Percentiles rank a stretch among this genome's conserved stretches.
These are phyloP conservation scores for Daldinia sp. DNA, from an alignment of 2,329 filamentous ascomycete species.

Conservation along the genomic window DNA sequence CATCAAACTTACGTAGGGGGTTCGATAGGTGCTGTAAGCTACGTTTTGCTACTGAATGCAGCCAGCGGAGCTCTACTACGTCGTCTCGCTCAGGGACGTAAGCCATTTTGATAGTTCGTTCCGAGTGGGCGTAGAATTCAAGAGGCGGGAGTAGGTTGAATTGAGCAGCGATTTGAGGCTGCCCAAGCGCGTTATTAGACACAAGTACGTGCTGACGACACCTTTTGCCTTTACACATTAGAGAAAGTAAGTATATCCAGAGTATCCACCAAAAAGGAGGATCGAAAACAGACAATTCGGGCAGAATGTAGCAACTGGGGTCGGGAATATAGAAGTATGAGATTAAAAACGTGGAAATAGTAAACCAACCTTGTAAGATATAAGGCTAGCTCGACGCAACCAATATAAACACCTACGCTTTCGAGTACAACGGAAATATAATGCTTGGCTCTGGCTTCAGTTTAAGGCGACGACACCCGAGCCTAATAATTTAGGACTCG, in stretches of 20 bases:
- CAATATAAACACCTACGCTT: neutral
- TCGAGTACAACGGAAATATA: neutral
- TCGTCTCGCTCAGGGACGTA: conserved; percentile 1
- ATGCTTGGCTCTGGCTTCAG: neutral
- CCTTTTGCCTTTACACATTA: neutral
- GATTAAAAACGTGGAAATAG: neutral
- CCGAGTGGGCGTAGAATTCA: neutral
- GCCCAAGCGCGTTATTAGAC: neutral
- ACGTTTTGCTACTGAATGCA: conserved; percentile 13
- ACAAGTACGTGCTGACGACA: neutral
- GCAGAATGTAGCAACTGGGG: neutral
- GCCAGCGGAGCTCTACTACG: conserved; percentile 12
- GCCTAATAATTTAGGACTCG: neutral
- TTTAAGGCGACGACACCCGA: neutral
- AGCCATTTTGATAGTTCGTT: conserved; percentile 8
- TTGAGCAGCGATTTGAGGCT: neutral
- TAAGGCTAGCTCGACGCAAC: neutral
- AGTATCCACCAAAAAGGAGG: neutral
- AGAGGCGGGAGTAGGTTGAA: neutral
- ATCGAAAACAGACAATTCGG: neutral
- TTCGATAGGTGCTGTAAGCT: neutral
- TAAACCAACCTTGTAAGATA: neutral
- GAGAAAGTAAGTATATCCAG: neutral
- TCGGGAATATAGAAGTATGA: neutral
- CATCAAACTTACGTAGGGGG: conserved; percentile 19